phyloP scores from a whole-genome alignment of 78 protist genomes.

The Isochrysis galbana region DNA sequence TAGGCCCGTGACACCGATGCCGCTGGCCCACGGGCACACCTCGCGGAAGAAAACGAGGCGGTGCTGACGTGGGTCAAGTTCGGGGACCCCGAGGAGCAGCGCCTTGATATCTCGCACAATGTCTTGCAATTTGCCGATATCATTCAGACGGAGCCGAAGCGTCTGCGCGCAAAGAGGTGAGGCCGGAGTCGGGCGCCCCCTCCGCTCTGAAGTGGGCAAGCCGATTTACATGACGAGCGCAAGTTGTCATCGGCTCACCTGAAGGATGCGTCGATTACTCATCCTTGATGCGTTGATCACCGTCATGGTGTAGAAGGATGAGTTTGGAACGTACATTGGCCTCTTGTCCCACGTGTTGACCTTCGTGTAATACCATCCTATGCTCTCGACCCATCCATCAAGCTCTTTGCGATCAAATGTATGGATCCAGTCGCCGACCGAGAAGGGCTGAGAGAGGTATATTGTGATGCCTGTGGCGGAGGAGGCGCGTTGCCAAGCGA shows the following conservation, averaged over 20 bases:
- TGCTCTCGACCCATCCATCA: slow-evolving; percentile 24
- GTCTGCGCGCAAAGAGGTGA: too few species aligned
- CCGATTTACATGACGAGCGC: background rate
- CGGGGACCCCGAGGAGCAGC: background rate
- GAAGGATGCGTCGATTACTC: slow-evolving; percentile 28
- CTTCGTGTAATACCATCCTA: slow-evolving; percentile 17
- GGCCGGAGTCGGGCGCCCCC: background rate
- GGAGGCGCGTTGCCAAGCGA: too few species aligned
- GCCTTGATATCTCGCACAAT: background rate
- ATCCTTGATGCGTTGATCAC: background rate
- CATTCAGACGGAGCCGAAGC: background rate
- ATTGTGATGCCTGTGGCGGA: background rate
- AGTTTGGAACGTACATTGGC: slow-evolving; percentile 20
- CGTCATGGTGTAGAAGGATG: background rate
- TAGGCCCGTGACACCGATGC: too few species aligned
- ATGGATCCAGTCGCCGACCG: slow-evolving; percentile 14
- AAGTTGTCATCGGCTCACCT: too few species aligned
- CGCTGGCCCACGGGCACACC: too few species aligned
- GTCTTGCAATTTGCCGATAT: background rate
- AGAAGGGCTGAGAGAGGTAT: slow-evolving; percentile 8
- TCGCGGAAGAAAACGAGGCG: slow-evolving; percentile 19
- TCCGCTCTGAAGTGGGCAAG: background rate
- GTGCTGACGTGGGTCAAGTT: slow-evolving; percentile 21
- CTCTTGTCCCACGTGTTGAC: slow-evolving; percentile 16
- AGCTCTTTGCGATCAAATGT: background rate